Percentiles rank a stretch among this genome's conserved stretches.
phyloP scores from a whole-genome alignment of 1,139 yeast species.

The Schizosaccharomyces versatilis region DNA sequence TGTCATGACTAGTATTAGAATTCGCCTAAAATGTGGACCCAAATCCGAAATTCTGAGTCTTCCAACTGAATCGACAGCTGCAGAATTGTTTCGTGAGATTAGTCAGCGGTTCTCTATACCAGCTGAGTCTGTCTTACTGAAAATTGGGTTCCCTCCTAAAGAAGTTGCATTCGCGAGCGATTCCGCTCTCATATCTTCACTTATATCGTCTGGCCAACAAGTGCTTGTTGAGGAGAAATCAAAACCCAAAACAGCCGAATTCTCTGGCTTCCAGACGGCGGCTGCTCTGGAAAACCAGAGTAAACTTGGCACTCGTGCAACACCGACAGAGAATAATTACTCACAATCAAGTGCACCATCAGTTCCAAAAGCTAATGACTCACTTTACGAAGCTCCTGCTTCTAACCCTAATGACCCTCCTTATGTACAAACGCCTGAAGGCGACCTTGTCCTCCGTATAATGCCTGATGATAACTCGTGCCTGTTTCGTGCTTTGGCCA shows the following conservation, averaged over 20 bases:
- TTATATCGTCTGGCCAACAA: neutral
- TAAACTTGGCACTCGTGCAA: neutral
- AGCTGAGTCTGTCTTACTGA: neutral
- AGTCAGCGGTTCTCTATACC: neutral
- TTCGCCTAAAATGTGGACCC: neutral
- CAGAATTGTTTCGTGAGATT: neutral
- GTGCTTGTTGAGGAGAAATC: neutral
- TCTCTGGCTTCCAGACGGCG: too few species aligned
- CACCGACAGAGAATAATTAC: constrained; percentile 13
- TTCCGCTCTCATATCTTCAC: neutral
- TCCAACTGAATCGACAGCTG: neutral
- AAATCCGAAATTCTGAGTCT: neutral
- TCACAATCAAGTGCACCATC: constrained; percentile 9
- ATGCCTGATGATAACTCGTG: constrained; percentile 70
- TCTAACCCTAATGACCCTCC: constrained; percentile 4
- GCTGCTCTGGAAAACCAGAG: too few species aligned
- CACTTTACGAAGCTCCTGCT: neutral
- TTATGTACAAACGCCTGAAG: constrained; percentile 1
- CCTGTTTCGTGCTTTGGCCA: constrained; percentile 45
- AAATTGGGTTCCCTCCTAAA: neutral
- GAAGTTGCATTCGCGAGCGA: neutral
- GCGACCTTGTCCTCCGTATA: constrained; percentile 29
- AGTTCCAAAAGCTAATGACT: neutral
- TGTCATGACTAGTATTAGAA: neutral
- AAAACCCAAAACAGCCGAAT: too few species aligned